Evolutionary conservation across 1,139 yeast species (phyloP).

Genomic region (Debaryomyces subglobosus): DNA sequence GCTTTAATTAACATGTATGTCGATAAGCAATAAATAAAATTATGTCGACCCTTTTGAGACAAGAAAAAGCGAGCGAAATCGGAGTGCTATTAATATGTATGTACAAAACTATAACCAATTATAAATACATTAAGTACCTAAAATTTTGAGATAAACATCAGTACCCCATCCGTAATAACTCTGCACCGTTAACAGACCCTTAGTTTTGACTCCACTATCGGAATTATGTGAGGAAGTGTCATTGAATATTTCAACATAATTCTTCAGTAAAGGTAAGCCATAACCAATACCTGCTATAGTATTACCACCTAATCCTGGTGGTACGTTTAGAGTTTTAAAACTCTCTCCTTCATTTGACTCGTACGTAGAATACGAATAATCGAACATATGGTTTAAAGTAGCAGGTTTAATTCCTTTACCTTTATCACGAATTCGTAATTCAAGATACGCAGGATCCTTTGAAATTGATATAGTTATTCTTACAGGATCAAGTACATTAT

Average conservation of each 20-base stretch:
- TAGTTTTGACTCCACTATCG: constrained; percentile 20
- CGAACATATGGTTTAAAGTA: constrained; percentile 68
- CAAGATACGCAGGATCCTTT: constrained; percentile 45
- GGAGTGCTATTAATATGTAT: neutral
- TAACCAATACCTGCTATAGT: constrained; percentile 96
- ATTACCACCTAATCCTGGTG: constrained; percentile 73
- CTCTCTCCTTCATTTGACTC: constrained; percentile 62
- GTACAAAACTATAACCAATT: neutral
- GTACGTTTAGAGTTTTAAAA: constrained; percentile 61
- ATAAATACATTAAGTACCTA: constrained; percentile 6
- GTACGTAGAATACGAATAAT: constrained; percentile 83
- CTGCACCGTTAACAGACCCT: constrained; percentile 78
- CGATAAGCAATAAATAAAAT: neutral
- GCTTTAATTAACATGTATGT: neutral
- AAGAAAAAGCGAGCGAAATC: neutral
- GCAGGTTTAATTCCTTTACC: constrained; percentile 87
- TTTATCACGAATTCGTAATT: constrained; percentile 76
- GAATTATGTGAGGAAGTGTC: constrained; percentile 29
- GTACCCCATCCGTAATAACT: constrained; percentile 85
- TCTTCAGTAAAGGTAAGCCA: constrained; percentile 82
- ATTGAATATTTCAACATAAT: constrained; percentile 49
- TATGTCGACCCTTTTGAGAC: constrained; percentile 2
- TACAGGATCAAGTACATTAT: constrained; percentile 60
- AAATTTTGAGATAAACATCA: constrained; percentile 44
- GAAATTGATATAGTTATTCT: constrained; percentile 67